Conservation (phyloP, 23 red algal species). For the Gracilaria caudata region DNA sequence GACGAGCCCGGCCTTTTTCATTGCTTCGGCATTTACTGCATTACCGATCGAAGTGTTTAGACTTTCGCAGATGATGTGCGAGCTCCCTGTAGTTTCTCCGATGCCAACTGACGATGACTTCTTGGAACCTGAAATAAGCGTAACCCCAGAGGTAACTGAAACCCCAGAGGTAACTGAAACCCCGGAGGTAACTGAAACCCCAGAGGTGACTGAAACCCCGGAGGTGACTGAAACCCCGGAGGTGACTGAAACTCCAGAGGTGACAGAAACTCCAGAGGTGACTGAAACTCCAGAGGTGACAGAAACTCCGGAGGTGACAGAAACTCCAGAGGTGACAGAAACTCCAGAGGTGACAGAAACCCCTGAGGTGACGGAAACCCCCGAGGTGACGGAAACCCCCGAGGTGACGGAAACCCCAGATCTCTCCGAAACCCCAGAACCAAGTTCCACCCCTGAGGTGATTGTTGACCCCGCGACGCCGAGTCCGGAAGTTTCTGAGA, state of each 20-base stretch:
- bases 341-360: conserved; percentile 17
- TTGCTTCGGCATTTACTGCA: conserved; percentile 20
- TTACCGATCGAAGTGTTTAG: conserved; percentile 14
- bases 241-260: background rate
- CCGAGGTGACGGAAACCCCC: background rate
- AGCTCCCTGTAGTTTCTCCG: background rate
- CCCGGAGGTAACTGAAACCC: background rate
- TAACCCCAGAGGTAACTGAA: background rate
- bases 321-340: background rate
- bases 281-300: conserved; percentile 9
- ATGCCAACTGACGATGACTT: background rate
- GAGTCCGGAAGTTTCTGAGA: background rate
- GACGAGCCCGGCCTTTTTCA: conserved; percentile 28
- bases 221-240: background rate
- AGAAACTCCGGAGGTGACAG: background rate
- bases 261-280: background rate
- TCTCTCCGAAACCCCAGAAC: background rate
- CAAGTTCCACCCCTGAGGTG: background rate
- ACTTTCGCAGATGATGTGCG: conserved; percentile 16
- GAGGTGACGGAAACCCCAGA: conserved; percentile 1
- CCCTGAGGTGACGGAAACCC: background rate
- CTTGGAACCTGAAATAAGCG: background rate
- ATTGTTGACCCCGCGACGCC: background rate
- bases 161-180: background rate
- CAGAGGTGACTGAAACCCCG: background rate